Percentiles rank a stretch among this genome's conserved stretches.
These are phyloP conservation scores for Fomitopsis palustris DNA, from an alignment of 1,284 basidiomycete genomes.

Conservation along the genomic window DNA sequence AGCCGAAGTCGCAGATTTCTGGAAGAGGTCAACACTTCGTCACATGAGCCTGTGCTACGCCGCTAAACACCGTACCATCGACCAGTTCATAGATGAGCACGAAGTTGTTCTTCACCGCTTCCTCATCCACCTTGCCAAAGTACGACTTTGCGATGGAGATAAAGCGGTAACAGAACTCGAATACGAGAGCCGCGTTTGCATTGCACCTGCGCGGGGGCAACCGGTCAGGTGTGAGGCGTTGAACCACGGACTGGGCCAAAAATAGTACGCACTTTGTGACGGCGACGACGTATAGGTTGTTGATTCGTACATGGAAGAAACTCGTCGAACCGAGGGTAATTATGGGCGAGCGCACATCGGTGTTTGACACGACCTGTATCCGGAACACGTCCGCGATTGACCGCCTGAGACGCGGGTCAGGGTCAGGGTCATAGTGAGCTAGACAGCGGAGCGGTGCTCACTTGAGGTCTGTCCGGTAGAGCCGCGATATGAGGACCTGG, in stretches of 20 bases:
- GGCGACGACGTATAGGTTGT: constrained; percentile 93
- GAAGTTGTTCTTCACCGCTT: constrained; percentile 98
- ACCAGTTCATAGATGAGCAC: constrained; percentile 94
- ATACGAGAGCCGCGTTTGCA: constrained; percentile 95
- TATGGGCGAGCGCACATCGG: constrained; percentile 94
- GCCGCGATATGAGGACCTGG: constrained; percentile 89
- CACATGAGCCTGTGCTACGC: background rate
- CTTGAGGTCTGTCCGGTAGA: constrained; percentile 95
- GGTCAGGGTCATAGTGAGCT: background rate
- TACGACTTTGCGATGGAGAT: constrained; percentile 92
- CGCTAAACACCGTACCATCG: constrained; percentile 57
- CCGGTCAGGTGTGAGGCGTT: background rate
- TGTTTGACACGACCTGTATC: constrained; percentile 97
- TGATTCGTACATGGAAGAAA: constrained; percentile 95
- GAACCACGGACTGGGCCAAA: background rate
- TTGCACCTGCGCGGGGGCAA: constrained; percentile 67
- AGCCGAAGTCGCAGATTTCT: constrained; percentile 99
- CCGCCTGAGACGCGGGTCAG: constrained; percentile 53
- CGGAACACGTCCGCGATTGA: constrained; percentile 98
- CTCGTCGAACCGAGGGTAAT: constrained; percentile 96
- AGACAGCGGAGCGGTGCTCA: constrained; percentile 35
- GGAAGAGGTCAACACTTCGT: constrained; percentile 4
- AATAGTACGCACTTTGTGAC: constrained; percentile 79
- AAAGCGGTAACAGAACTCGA: constrained; percentile 97
- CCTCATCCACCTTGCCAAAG: constrained; percentile 98